phyloP scores from a whole-genome alignment of 306 rosid species.

The Acmispon strigosus region DNA sequence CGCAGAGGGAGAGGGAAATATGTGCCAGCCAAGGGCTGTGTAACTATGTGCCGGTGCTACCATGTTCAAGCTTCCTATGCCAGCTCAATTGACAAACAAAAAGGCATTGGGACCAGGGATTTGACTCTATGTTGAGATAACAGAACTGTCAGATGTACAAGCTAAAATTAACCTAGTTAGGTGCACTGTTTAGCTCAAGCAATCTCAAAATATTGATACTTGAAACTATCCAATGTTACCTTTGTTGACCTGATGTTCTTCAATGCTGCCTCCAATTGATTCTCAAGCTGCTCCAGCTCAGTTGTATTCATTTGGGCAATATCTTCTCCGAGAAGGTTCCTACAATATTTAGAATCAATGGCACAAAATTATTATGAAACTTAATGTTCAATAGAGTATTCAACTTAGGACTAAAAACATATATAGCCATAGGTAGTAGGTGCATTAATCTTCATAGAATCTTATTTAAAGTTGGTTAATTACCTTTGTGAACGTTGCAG shows the following conservation, averaged over 20 bases:
- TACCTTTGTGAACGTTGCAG: slow-evolving; percentile 85
- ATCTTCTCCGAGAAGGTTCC: slow-evolving; percentile 89
- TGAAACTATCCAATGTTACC: slow-evolving; percentile 28
- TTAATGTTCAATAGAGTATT: not conserved
- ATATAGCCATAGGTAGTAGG: not conserved
- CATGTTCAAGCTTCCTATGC: too few relatives aligned
- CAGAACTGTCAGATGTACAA: too few relatives aligned
- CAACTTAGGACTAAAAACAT: not conserved
- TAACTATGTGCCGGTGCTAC: too few relatives aligned
- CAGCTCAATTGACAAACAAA: too few relatives aligned
- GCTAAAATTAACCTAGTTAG: too few relatives aligned
- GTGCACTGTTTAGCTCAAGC: too few relatives aligned
- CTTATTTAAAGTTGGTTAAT: not conserved
- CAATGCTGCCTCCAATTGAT: slow-evolving; percentile 66
- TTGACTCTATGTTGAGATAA: too few relatives aligned
- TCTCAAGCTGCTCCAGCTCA: slow-evolving; percentile 70
- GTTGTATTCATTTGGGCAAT: slow-evolving; percentile 48
- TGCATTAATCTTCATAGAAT: not conserved
- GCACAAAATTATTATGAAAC: not conserved
- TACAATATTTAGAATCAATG: slow-evolving; percentile 13
- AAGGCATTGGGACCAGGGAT: too few relatives aligned
- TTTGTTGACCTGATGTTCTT: slow-evolving; percentile 68
- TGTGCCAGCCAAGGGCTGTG: too few relatives aligned
- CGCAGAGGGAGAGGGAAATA: too few relatives aligned
- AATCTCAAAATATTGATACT: not conserved